These are phyloP conservation scores for Globisporangium paddicum DNA, from an alignment of 352 stramenopile species.

Conservation along the genomic window DNA sequence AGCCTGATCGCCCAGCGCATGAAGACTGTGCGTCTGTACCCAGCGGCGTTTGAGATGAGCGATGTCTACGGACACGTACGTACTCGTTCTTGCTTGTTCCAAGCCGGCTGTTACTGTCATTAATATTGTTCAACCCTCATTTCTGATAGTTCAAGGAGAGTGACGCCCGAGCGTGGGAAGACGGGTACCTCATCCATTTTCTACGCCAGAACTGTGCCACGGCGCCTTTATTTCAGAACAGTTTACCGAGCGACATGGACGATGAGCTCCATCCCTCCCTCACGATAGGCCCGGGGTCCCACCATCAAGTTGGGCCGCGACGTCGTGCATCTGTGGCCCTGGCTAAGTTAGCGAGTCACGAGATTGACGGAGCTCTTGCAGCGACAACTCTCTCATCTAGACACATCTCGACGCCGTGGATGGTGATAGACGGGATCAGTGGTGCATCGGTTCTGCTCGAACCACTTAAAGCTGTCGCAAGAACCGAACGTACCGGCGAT, in stretches of 20 bases:
- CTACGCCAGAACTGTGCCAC: conserved; percentile 39
- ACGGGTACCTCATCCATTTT: conserved; percentile 55
- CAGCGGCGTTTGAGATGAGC: conserved; percentile 32
- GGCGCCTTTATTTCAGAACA: background rate
- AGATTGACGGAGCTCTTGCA: background rate
- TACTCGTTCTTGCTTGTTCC: too few relatives aligned
- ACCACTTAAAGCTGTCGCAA: conserved; percentile 30
- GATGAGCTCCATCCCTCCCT: background rate
- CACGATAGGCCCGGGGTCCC: background rate
- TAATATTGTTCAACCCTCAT: background rate
- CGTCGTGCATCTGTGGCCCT: conserved; percentile 8
- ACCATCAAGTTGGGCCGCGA: background rate
- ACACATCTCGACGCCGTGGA: conserved; percentile 24
- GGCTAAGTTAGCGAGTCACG: background rate
- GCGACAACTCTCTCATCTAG: too few relatives aligned
- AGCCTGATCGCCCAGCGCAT: conserved; percentile 13
- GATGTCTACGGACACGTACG: conserved; percentile 46
- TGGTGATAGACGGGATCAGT: conserved; percentile 53
- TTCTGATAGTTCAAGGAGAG: conserved; percentile 25
- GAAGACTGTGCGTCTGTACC: conserved; percentile 32
- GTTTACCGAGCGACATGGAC: background rate
- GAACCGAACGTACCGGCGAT: background rate
- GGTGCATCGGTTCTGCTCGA: conserved; percentile 31
- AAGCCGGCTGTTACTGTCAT: too few relatives aligned
- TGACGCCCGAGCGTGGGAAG: conserved; percentile 38